Evolutionary conservation across 768 basidiomycete genomes (phyloP), one percentile per base, ranked within the genome.

Genomic region (Russula foetens): DNA sequence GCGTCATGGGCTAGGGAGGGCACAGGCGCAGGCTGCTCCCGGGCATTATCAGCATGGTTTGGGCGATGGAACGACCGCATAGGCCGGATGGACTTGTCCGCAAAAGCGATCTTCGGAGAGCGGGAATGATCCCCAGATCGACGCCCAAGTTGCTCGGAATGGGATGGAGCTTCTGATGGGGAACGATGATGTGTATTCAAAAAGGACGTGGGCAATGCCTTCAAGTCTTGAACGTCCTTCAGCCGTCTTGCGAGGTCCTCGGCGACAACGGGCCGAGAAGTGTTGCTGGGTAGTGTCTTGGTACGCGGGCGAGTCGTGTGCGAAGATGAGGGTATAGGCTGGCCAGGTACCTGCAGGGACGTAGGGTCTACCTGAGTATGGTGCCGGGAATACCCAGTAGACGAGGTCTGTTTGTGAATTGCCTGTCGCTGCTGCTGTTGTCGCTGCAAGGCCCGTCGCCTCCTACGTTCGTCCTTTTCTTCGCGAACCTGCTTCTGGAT

Each of bases 401-500:
- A n/a, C 19, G 23, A 23, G 33, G 33, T 38, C 50, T 52, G 56
- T 19, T 44, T 52, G 24, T 24, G 44, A 19, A 28, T 51, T 46
- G 43, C 41, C n/a, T 44, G 57, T 33, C 23, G 59, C 26, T 35
- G 50, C 33, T 59, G 52, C 24, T 59, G 72, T 59, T 39, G 56
- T 24, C 52, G 67, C 51, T 14, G 67, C 50, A 62, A 62, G 39
- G 64, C 66, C 26, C 63, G 70, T 43, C 62, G 62, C 45, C 76
- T 71, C 65, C 78, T 77, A 53, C 84, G 77, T 62, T 80, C 77
- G 38, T 84, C 81, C 31, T 82, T 75, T 69, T 92, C 89, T 63
- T 86, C 83, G 39, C 79, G 78, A 24, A 89, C 83, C 69, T 90
- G 81, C 47, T 77, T 76, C 21, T 90, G 81, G 56, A 96, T 89